Conservation (phyloP, 495 filamentous ascomycete genomes). For the Xylaria longipes region DNA sequence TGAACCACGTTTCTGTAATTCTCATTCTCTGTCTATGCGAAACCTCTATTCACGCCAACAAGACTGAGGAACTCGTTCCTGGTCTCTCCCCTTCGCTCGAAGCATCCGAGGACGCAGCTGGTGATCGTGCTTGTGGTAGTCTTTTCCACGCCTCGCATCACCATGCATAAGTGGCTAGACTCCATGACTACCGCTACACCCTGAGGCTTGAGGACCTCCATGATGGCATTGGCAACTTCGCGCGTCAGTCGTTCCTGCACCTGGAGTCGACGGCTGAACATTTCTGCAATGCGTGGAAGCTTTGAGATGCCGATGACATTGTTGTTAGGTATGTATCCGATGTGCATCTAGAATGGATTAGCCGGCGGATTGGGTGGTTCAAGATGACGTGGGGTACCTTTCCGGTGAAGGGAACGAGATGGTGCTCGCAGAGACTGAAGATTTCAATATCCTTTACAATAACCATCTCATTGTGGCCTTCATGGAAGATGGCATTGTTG, state of each 20-base stretch:
- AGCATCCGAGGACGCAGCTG: slow-evolving; percentile 94
- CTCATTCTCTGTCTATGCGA: not conserved
- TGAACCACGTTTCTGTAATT: not conserved
- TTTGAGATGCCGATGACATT: slow-evolving; percentile 95
- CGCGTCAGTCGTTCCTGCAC: slow-evolving; percentile 96
- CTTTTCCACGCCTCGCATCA: slow-evolving; percentile 94
- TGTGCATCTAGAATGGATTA: slow-evolving; percentile 76
- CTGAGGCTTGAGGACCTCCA: slow-evolving; percentile 90
- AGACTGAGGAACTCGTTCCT: slow-evolving; percentile 92
- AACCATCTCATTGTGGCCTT: slow-evolving; percentile 95
- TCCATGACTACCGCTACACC: slow-evolving; percentile 98
- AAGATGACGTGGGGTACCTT: slow-evolving; percentile 63
- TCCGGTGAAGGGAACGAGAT: slow-evolving; percentile 94
- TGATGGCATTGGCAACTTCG: slow-evolving; percentile 92
- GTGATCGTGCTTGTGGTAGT: slow-evolving; percentile 86
- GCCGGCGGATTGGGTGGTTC: not conserved
- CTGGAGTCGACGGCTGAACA: slow-evolving; percentile 93
- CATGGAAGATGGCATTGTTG: slow-evolving; percentile 94
- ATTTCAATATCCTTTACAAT: slow-evolving; percentile 98
- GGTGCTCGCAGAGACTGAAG: slow-evolving; percentile 95
- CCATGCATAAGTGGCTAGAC: slow-evolving; percentile 97
- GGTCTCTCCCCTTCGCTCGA: slow-evolving; percentile 90
- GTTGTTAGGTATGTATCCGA: slow-evolving; percentile 90
- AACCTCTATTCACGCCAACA: slow-evolving; percentile 66
- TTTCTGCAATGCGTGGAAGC: slow-evolving; percentile 91